Percentiles rank a stretch among this genome's conserved stretches.
Evolutionary conservation across 179 eudicot genomes (phyloP).

Genomic region (Silene noctiflora): DNA sequence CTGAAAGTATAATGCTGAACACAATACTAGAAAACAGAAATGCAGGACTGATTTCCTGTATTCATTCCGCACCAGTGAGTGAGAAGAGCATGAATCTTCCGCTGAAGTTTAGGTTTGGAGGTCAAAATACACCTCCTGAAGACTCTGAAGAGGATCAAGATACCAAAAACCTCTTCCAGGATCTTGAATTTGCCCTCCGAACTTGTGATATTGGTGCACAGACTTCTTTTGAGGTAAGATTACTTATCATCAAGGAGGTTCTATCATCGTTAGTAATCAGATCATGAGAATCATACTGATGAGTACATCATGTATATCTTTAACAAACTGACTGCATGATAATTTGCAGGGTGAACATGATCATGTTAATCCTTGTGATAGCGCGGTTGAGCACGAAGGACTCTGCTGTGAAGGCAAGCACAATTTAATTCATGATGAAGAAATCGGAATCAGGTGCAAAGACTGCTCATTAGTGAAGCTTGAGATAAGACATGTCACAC

Average conservation of each 20-base stretch:
- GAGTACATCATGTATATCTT: not conserved
- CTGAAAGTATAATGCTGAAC: slow-evolving; percentile 28
- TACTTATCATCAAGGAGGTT: too few species aligned
- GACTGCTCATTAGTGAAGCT: slow-evolving; percentile 27
- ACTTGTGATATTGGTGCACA: slow-evolving; percentile 26
- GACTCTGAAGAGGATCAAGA: slow-evolving; percentile 28
- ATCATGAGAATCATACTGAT: too few species aligned
- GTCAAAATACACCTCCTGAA: slow-evolving; percentile 14
- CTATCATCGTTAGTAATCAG: too few species aligned
- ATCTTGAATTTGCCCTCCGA: slow-evolving; percentile 32
- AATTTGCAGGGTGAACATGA: slow-evolving; percentile 29
- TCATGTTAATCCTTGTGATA: slow-evolving; percentile 6
- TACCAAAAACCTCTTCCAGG: slow-evolving; percentile 31
- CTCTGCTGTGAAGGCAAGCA: slow-evolving; percentile 39
- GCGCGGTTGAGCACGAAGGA: slow-evolving; percentile 8
- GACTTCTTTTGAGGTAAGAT: slow-evolving; percentile 26
- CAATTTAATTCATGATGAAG: slow-evolving; percentile 32
- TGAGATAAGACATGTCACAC: slow-evolving; percentile 27
- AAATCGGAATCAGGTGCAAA: slow-evolving; percentile 34
- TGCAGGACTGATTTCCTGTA: not conserved
- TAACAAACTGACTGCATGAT: not conserved
- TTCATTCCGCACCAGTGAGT: slow-evolving; percentile 1
- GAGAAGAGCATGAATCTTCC: slow-evolving; percentile 18
- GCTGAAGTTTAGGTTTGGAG: slow-evolving; percentile 35
- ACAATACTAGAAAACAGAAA: slow-evolving; percentile 29